Conservation (phyloP, 176 grass and related monocot genomes). For the Phragmites australis region DNA sequence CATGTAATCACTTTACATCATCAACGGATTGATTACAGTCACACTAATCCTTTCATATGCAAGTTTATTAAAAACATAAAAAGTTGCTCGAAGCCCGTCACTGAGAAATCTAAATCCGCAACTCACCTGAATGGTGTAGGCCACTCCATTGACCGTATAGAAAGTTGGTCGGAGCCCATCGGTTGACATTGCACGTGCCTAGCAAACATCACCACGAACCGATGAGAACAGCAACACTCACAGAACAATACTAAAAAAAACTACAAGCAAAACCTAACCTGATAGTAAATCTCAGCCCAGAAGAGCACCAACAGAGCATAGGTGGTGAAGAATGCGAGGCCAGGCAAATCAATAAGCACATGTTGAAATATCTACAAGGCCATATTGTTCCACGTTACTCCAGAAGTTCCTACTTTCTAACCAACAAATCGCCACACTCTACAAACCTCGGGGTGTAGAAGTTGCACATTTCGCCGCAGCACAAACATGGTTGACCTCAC, state of each 20-base stretch:
- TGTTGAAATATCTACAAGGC: conserved; percentile 50
- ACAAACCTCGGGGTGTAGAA: conserved; percentile 58
- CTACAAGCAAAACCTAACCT: conserved; percentile 42
- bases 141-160: conserved; percentile 54
- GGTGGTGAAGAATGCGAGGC: too few relatives aligned
- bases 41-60: neutral
- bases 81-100: neutral
- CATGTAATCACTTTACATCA: neutral
- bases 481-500: conserved; percentile 56
- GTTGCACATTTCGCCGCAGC: conserved; percentile 55
- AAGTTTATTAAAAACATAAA: neutral
- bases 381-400: neutral
- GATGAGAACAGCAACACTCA: neutral
- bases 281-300: conserved; percentile 81
- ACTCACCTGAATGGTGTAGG: conserved; percentile 62
- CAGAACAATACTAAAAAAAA: neutral
- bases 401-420: neutral
- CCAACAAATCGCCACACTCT: neutral
- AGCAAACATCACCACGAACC: conserved; percentile 1
- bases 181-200: conserved; percentile 73
- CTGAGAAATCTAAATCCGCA: neutral
- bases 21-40: neutral
- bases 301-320: conserved; percentile 68
- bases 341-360: too few relatives aligned
- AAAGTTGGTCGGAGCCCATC: conserved; percentile 66